Base-by-base conservation (phyloP, 2,329 filamentous ascomycete species). In the Plenodomus biglobosus region DNA sequence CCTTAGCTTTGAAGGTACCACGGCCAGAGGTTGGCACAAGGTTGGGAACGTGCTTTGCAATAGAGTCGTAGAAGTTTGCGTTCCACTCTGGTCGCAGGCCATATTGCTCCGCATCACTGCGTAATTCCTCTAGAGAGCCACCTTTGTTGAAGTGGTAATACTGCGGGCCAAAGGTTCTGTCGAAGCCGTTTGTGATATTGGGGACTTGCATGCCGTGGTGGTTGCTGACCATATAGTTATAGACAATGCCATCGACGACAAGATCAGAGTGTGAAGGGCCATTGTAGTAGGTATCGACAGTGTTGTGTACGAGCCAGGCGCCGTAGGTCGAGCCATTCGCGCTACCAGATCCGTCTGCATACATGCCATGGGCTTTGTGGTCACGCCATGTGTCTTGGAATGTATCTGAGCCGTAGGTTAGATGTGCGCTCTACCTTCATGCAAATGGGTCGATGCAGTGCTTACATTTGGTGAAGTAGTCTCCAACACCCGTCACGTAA, bases 251-350 rank as follows among this genome's bases (percentile, higher is more conserved):
- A 58, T 85, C 83, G 0, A 85, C 83, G 0, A 78, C 78, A 11
- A 85, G 69, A 56, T 85, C 83, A 0, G 81, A 84, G 64, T 85
- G 81, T 6, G 82, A 64, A 0, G 82, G 82, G 0, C 82, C 83
- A 3, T 79, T 80, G 58, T 80, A 84, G 58, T 83, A 84, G 0
- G 81, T 83, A 44, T 85, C 82, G 52, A 78, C 80, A 1, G 80
- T 84, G 59, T 85, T 85, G 77, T 84, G 82, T 1, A 85, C 81
- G n/a, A 85, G 66, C 82, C 82, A 85, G 3, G 80, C 79, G 2
- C 82, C 82, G 47, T 78, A 85, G 0, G 78, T 80, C 0, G 73
- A 75, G 16, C 77, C 78, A 48, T 79, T 76, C n/a, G 35, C 16
- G 35, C 76, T 81, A 4, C 71, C 72, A 1, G 73, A 75, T 1